Evolutionary conservation across 345 rosid genomes (phyloP), one percentile per base, ranked within the genome.

Genomic region (Clarkia xantiana): DNA sequence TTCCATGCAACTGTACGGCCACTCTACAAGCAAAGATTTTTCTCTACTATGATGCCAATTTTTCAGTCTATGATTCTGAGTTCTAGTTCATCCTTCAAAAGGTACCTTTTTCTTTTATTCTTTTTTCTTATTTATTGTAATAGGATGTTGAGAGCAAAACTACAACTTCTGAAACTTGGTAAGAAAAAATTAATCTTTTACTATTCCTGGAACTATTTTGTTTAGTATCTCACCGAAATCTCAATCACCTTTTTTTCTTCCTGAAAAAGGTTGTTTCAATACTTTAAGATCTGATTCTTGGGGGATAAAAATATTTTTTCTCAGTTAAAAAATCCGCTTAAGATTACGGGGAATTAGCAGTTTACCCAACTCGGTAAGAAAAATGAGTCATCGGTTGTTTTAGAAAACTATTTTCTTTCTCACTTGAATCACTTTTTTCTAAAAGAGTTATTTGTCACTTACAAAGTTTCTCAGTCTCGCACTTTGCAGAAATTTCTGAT

Each of bases 11-110:
- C 69, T 40, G 55, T 79, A 67, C 73, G 84, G 22, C 96, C 94
- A n/a, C 93, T 91, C 42, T 81, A 86, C 63, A 91, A 81, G 78
- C 98, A 91, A 60, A 76, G 93, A 2, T 84, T 75, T 58, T 91
- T 78, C 73, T 84, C 80, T 34, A 67, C 63, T 57, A 61, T 75
- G 54, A 68, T 71, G 74, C 94, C 98, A 3, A 58, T 86, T 60
- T 61, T 91, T 65, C 82, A 67, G 61, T 54, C 93, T 14, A 45
- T 79, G 65, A 71, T 91, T 45, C 44, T 65, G 54, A 69, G 76
- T 46, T 65, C 78, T 36, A 73, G 62, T 51, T 67, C 80, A 47
- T 59, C 78, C 39, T 44, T 58, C 38, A 69, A 83, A 51, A 78
- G 93, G 98, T 90, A 55, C 2, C 29, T 12, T 15, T 6, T 4